Evolutionary conservation across 805 yeast genomes (phyloP).

Genomic region (Candida jianshihensis): DNA sequence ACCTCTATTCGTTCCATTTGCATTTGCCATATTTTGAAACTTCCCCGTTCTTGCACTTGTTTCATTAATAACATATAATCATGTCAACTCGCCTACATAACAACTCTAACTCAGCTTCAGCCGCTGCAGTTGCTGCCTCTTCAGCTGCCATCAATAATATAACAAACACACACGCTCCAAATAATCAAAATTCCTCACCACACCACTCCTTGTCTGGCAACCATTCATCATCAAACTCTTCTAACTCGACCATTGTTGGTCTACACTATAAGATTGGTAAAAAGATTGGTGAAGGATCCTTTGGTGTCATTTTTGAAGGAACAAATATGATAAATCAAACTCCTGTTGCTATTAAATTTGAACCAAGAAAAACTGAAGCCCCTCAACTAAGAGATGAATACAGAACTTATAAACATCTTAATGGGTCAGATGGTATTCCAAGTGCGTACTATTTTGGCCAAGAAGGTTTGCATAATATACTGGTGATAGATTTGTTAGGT

Average conservation of each 20-base stretch:
- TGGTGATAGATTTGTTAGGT: constrained; percentile 91
- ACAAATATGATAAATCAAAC: constrained; percentile 84
- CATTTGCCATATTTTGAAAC: neutral
- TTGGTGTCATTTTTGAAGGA: constrained; percentile 96
- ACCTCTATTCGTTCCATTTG: too few species aligned
- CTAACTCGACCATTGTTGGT: constrained; percentile 40
- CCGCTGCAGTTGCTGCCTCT: constrained; percentile 6
- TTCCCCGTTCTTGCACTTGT: too few species aligned
- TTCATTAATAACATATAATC: too few species aligned
- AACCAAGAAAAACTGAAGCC: constrained; percentile 94
- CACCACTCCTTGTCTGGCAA: neutral
- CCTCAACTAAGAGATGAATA: constrained; percentile 97
- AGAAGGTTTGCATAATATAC: constrained; percentile 92
- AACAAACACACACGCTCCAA: constrained; percentile 1
- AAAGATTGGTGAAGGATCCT: constrained; percentile 97
- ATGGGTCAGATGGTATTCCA: constrained; percentile 83
- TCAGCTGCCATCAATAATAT: constrained; percentile 6
- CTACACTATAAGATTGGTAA: constrained; percentile 95
- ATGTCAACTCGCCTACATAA: constrained; percentile 2
- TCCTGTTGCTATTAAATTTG: constrained; percentile 94
- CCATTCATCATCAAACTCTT: neutral
- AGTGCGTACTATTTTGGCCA: constrained; percentile 98
- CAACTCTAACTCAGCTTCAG: constrained; percentile 2
- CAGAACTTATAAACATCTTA: constrained; percentile 83
- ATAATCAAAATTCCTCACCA: neutral